Base-by-base conservation (phyloP, 2,329 filamentous ascomycete species). In the Rugonectria rugulosa region DNA sequence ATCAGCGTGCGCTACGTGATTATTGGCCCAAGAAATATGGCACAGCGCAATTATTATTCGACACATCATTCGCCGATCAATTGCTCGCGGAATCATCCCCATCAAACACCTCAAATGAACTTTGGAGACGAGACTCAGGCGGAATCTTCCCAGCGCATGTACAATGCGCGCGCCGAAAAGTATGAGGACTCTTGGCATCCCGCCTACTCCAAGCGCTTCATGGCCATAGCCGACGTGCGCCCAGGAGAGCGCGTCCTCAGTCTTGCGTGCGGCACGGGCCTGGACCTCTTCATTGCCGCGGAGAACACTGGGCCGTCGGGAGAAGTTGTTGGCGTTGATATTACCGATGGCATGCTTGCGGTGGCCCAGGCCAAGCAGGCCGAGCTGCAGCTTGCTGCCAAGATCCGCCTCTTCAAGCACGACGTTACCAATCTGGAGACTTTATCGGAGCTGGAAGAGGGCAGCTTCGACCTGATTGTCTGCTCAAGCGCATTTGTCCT, bases 111-210 rank as follows among this genome's bases (percentile, higher is more conserved):
- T n/a, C n/a, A n/a, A n/a, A n/a, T n/a, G n/a, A n/a, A n/a, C n/a
- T n/a, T n/a, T n/a, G n/a, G n/a, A n/a, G n/a, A n/a, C n/a, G 53
- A 57, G 31, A 62, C 38, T 24, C 61, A 62, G 12, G 21, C 21
- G 14, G 34, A 58, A 17, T 27, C 40, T 4, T 65, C 70, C 5
- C 59, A 67, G 57, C 68, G 66, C 45, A 72, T 72, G 66, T 73
- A 74, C 47, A 61, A 61, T 14, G 49, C 58, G 4, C 70, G 72
- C n/a, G 71, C 70, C 21, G 20, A 55, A 17, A 60, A 61, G 9
- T 73, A 74, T 42, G 68, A 74, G 38, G 57, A 70, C 29, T 73
- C 70, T 5, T 73, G 72, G 68, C 70, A 74, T 51, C 68, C 69
- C 0, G 62, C 59, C 4, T 74, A 70, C 46, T 70, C 66, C n/a